A percentile compares a stretch with the other conserved stretches of the same genome.
phyloP scores from a whole-genome alignment of 306 rosid species.

The Medicago lupulina region DNA sequence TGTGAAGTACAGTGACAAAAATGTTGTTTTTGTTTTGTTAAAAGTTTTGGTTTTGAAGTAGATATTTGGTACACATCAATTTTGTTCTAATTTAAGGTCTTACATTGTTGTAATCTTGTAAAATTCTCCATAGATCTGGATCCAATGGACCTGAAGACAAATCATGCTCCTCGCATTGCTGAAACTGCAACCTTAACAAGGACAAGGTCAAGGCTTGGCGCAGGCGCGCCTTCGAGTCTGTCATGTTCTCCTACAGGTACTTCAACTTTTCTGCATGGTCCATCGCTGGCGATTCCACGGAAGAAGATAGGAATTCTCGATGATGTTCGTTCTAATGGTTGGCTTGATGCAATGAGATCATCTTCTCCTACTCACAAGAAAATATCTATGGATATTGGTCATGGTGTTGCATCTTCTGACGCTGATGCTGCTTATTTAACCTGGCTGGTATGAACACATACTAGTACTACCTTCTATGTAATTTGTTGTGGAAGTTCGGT shows the following conservation, averaged over 20 bases:
- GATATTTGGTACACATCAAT: constrained; percentile 32
- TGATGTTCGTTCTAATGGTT: constrained; percentile 78
- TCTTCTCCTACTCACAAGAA: constrained; percentile 91
- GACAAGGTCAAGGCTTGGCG: constrained; percentile 78
- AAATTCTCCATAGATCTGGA: constrained; percentile 61
- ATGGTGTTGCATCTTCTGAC: constrained; percentile 62
- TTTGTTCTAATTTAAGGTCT: constrained; percentile 10
- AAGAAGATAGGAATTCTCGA: constrained; percentile 81
- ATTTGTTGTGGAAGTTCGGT: constrained; percentile 16
- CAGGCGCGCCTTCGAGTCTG: constrained; percentile 56
- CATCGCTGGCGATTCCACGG: constrained; percentile 69
- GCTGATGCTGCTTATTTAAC: constrained; percentile 59
- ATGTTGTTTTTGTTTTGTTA: no score
- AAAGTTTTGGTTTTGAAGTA: constrained; percentile 38
- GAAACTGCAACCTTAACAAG: constrained; percentile 73
- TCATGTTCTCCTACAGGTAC: constrained; percentile 66
- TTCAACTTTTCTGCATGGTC: constrained; percentile 57
- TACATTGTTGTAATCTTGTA: constrained; percentile 39
- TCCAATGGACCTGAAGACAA: constrained; percentile 88
- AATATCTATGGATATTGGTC: constrained; percentile 58
- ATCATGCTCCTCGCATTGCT: constrained; percentile 71
- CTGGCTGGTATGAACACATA: constrained; percentile 78
- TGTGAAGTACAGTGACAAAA: background rate
- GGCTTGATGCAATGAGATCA: constrained; percentile 94
- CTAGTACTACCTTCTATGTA: constrained; percentile 1